phyloP scores from a whole-genome alignment of 768 basidiomycete genomes.

The Russula ochroleuca region DNA sequence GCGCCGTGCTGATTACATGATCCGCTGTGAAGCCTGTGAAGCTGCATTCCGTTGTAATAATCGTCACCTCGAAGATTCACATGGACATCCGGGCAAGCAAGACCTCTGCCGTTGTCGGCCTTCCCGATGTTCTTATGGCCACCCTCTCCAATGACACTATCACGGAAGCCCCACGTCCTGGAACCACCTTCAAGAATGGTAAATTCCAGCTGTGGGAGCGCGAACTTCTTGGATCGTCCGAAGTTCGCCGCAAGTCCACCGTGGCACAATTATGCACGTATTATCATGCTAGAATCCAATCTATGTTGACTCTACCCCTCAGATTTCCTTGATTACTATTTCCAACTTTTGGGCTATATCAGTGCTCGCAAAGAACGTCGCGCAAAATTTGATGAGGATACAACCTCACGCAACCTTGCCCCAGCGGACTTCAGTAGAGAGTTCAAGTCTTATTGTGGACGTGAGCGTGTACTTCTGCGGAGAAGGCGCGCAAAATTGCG shows the following conservation, averaged over 20 bases:
- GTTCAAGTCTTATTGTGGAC: conserved; percentile 88
- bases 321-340: conserved; percentile 99
- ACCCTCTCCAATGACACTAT: conserved; percentile 53
- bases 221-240: conserved; percentile 75
- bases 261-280: conserved; percentile 91
- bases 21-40: too few species aligned
- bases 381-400: conserved; percentile 78
- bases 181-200: conserved; percentile 49
- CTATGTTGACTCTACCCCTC: conserved; percentile 20
- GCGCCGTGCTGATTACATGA: not conserved
- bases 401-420: conserved; percentile 57
- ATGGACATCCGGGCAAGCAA: conserved; percentile 68
- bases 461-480: conserved; percentile 89
- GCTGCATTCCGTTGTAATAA: too few species aligned
- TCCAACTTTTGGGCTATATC: conserved; percentile 88
- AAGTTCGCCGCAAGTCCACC: conserved; percentile 92
- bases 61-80: too few species aligned
- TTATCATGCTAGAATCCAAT: conserved; percentile 11
- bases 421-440: conserved; percentile 63
- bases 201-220: conserved; percentile 78
- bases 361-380: conserved; percentile 82
- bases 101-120: conserved; percentile 44
- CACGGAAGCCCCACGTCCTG: conserved; percentile 63
- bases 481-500: conserved; percentile 88
- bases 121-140: conserved; percentile 56